phyloP scores from a whole-genome alignment of 2,329 filamentous ascomycete species.

The Botrytis sinoallii region DNA sequence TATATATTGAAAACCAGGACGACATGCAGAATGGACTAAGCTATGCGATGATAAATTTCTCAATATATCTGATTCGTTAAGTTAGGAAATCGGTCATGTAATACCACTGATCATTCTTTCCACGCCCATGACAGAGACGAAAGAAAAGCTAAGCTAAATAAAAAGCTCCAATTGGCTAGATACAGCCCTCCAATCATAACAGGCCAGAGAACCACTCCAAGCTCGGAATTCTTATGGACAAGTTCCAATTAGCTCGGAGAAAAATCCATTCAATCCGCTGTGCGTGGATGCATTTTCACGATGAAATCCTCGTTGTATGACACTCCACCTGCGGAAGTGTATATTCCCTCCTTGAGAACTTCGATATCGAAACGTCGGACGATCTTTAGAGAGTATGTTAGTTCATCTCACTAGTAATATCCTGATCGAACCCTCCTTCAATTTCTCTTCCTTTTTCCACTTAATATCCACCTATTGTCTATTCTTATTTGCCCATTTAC shows the following conservation, averaged over 20 bases:
- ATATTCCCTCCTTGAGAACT: slow-evolving; percentile 24
- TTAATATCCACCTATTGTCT: no score
- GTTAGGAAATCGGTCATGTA: no score
- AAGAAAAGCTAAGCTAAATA: no score
- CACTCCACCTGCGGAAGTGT: slow-evolving; percentile 28
- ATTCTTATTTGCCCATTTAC: no score
- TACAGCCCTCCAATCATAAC: neutral
- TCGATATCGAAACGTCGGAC: slow-evolving; percentile 26
- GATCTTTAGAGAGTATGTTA: neutral
- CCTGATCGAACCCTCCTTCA: accelerated
- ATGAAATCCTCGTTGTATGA: slow-evolving; percentile 26
- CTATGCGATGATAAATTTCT: no score
- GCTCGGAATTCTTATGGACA: no score
- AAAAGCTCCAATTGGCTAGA: neutral
- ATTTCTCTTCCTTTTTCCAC: neutral
- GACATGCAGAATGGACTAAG: no score
- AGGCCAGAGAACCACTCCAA: neutral
- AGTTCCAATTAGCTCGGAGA: accelerated
- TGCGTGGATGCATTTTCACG: slow-evolving; percentile 15
- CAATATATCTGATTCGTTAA: no score
- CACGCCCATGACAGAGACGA: no score
- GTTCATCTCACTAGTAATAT: neutral
- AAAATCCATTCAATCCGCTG: neutral
- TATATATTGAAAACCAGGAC: no score
- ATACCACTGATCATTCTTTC: no score